Evolutionary conservation across 1,284 basidiomycete species (phyloP), one percentile per base, ranked within the genome.

Genomic region (Stereum hirsutum): DNA sequence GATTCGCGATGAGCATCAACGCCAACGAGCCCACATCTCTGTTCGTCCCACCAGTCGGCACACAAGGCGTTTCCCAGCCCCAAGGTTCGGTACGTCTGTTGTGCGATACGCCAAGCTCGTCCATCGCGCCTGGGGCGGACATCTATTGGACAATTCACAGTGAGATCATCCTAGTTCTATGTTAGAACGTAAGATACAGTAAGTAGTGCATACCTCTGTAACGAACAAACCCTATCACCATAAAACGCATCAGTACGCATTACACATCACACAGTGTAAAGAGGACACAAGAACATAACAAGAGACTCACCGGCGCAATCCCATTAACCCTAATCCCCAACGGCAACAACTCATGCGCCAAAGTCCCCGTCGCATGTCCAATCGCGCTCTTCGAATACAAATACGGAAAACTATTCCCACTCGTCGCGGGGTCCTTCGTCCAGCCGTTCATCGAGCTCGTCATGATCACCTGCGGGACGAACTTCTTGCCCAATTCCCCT

Each of bases 301-400:
- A 26, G 20, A 44, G 54, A 42, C 32, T 24, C 44, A 60, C 68
- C 69, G 5, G 72, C 3, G 72, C 71, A 39, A 74, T 75, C 4
- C 71, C 72, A 50, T 74, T 75, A n/a, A 75, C 72, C n/a, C 71
- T 58, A 42, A 75, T 68, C 1, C 71, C 70, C n/a, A 74, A 59
- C 1, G 71, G 71, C 7, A 73, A 56, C 1, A 75, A 57, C 52
- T 73, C 72, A 48, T 71, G 68, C 11, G 72, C 72, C n/a, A 75
- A 62, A 5, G 65, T 58, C 8, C 66, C 55, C 3, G 70, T 73
- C 2, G 69, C 69, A 39, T 72, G 68, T 2, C 71, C 71, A 33
- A 73, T 64, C 1, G 72, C 70, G 25, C 69, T 67, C 54, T 74
- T 74, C 30, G 70, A 72, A 55, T 64, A 72, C 46, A 66, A 54